Evolutionary conservation across 192 early-diverging fungal genomes (phyloP).

Genomic region (Backusella liffmaniae): DNA sequence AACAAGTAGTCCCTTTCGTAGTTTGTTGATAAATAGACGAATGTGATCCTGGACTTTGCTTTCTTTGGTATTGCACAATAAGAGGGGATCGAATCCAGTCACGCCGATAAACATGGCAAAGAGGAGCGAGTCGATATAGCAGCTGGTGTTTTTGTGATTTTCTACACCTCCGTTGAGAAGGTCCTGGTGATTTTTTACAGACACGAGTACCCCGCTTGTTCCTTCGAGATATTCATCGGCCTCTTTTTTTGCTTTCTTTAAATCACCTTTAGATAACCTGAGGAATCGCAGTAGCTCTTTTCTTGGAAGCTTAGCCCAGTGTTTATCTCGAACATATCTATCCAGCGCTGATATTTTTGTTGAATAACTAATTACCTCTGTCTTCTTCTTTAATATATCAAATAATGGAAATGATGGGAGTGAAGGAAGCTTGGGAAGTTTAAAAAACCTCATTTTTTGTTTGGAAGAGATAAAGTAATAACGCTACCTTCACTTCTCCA

Average conservation of each 20-base stretch:
- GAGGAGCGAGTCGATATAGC: conserved; percentile 65
- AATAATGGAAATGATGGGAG: neutral
- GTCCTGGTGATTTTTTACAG: neutral
- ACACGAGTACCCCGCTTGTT: neutral
- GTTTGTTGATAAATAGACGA: conserved; percentile 53
- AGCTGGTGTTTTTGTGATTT: conserved; percentile 60
- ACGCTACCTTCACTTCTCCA: too few relatives aligned
- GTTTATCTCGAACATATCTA: neutral
- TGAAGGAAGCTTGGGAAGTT: neutral
- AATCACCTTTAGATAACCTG: neutral
- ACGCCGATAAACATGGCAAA: conserved; percentile 66
- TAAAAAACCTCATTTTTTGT: neutral
- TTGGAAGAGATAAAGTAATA: neutral
- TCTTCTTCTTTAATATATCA: neutral
- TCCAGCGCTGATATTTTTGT: neutral
- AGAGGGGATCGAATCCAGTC: conserved; percentile 49
- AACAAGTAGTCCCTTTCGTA: conserved; percentile 58
- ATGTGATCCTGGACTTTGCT: conserved; percentile 51
- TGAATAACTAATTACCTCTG: neutral
- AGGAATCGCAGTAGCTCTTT: neutral
- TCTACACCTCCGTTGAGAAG: conserved; percentile 23
- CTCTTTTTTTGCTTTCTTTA: neutral
- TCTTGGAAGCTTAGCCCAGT: neutral
- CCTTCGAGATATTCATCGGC: neutral
- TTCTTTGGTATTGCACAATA: conserved; percentile 29